Evolutionary conservation across 352 stramenopile genomes (phyloP).

Genomic region (Globisporangium radiosum): DNA sequence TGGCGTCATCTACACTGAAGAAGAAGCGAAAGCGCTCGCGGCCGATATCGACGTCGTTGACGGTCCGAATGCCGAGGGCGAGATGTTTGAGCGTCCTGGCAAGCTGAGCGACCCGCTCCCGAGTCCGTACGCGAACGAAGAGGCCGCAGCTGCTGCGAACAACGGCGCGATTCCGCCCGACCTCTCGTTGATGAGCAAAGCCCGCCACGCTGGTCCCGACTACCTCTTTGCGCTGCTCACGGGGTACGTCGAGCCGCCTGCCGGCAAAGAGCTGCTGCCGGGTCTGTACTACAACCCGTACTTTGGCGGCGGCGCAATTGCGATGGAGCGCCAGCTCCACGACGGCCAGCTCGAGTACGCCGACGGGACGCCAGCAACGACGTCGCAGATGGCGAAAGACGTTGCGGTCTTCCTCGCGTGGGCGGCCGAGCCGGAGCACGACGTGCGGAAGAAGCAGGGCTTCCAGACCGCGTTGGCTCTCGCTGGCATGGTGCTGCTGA

Average conservation of each 20-base stretch:
- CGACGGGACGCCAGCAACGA: constrained; percentile 95
- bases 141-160: constrained; percentile 95
- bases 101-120: constrained; percentile 96
- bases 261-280: constrained; percentile 78
- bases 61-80: constrained; percentile 96
- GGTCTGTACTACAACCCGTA: constrained; percentile 99
- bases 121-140: constrained; percentile 96
- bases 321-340: constrained; percentile 96
- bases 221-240: constrained; percentile 98
- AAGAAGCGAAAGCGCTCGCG: constrained; percentile 87
- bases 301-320: constrained; percentile 96
- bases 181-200: constrained; percentile 97
- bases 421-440: constrained; percentile 95
- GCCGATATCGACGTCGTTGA: constrained; percentile 95
- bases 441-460: constrained; percentile 97
- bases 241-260: constrained; percentile 94
- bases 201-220: constrained; percentile 92
- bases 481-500: constrained; percentile 86
- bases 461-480: constrained; percentile 93
- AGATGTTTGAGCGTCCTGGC: constrained; percentile 99
- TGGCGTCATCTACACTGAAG: constrained; percentile 94
- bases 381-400: constrained; percentile 98
- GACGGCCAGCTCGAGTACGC: constrained; percentile 98
- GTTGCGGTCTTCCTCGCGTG: constrained; percentile 97
- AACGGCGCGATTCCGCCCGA: constrained; percentile 96